These are phyloP conservation scores for Mycogone perniciosa DNA, from an alignment of 2,329 filamentous ascomycete genomes.

Conservation along the genomic window DNA sequence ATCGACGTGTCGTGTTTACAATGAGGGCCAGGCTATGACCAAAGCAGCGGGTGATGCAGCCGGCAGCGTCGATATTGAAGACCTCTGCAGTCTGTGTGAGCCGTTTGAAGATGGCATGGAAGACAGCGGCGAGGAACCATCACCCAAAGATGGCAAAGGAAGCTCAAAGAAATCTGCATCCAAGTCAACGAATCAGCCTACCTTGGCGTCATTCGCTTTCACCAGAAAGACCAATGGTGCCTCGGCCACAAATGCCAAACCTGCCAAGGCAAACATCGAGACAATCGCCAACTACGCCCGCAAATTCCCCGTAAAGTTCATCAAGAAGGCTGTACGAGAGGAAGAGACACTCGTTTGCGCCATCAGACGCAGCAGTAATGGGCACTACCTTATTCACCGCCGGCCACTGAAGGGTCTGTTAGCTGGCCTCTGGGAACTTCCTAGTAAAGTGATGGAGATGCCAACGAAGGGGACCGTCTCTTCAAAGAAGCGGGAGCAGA, in stretches of 20 bases:
- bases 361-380: constrained; percentile 36
- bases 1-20: constrained; percentile 44
- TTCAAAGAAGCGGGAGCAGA: constrained; percentile 27
- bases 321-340: constrained; percentile 46
- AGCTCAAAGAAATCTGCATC: constrained; percentile 12
- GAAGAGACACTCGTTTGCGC: constrained; percentile 50
- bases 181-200: constrained; percentile 24
- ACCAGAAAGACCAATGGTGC: constrained; percentile 15
- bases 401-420: constrained; percentile 49
- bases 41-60: constrained; percentile 13
- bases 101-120: constrained; percentile 34
- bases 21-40: constrained; percentile 36
- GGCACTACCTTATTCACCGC: constrained; percentile 41
- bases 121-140: constrained; percentile 18
- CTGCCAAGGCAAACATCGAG: constrained; percentile 23
- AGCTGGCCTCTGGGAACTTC: constrained; percentile 52
- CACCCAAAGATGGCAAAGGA: constrained; percentile 2
- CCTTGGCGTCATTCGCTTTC: constrained; percentile 31
- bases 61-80: constrained; percentile 40
- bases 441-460: constrained; percentile 34
- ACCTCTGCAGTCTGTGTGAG: constrained; percentile 43
- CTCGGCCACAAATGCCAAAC: background rate
- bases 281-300: constrained; percentile 38
- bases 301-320: constrained; percentile 44
- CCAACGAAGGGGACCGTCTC: constrained; percentile 16